A percentile compares a stretch with the other conserved stretches of the same genome.
Conservation (phyloP, 1,284 basidiomycete species). For the Leccinum insolens region DNA sequence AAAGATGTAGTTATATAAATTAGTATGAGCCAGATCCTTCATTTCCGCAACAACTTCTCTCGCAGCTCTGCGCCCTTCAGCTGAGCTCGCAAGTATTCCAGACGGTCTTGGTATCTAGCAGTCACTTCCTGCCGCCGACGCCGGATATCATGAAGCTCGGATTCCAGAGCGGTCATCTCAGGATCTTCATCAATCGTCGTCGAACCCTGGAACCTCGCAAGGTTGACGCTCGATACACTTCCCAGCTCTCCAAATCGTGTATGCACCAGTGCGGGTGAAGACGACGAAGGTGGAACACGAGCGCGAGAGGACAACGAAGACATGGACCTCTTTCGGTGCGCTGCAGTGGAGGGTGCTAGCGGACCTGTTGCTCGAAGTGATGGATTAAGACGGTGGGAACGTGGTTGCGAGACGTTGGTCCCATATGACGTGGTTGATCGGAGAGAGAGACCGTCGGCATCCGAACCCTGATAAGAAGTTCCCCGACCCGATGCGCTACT, state of each 20-base stretch:
- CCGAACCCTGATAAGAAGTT: constrained; percentile 35
- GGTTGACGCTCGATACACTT: constrained; percentile 49
- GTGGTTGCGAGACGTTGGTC: constrained; percentile 37
- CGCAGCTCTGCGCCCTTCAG: constrained; percentile 75
- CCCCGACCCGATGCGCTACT: constrained; percentile 32
- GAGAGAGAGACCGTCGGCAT: constrained; percentile 32
- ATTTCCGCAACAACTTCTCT: constrained; percentile 65
- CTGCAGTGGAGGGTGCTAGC: constrained; percentile 20
- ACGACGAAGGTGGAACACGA: constrained; percentile 22
- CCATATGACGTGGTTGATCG: constrained; percentile 35
- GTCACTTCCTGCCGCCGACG: constrained; percentile 63
- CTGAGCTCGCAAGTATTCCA: constrained; percentile 71
- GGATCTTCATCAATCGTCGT: constrained; percentile 41
- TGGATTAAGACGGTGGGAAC: constrained; percentile 33
- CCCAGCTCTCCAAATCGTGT: constrained; percentile 35
- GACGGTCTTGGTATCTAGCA: constrained; percentile 62
- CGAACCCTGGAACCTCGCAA: constrained; percentile 52
- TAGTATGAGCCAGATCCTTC: constrained; percentile 19
- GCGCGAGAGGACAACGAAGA: constrained; percentile 51
- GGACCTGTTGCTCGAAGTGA: constrained; percentile 24
- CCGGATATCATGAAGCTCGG: constrained; percentile 63
- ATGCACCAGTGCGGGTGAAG: constrained; percentile 22
- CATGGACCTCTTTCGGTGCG: constrained; percentile 50
- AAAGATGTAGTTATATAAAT: constrained; percentile 3
- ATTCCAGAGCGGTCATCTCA: constrained; percentile 36